Base-by-base conservation (phyloP, 2,329 filamentous ascomycete genomes). In the Aspergillus tanneri region DNA sequence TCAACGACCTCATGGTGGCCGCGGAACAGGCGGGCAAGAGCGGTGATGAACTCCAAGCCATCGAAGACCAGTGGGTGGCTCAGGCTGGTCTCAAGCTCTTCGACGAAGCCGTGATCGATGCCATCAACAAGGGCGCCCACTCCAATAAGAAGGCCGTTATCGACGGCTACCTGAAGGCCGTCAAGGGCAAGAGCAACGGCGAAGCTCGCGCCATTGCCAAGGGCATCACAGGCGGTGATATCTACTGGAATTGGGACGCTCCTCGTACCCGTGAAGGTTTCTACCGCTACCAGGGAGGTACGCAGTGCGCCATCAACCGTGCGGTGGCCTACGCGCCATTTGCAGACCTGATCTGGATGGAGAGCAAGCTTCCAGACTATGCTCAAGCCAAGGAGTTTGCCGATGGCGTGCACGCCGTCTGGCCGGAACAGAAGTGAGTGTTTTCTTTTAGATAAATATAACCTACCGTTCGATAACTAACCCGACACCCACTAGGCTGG, bases 291-390 rank as follows among this genome's bases (percentile, higher is more conserved):
- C 81, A 89, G 72, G 93, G 93, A 52, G 93, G 93, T 50, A 95
- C 88, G 64, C 85, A 90, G 71, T 95, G 88, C 70, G 90, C 91
- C 51, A 77, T 97, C 68, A 95, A 93, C 79, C 84, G 92, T 39
- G 92, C 91, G 25, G 76, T 95, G 49, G 90, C 92, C 5, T 97
- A 95, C 67, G 92, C 89, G 0, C 92, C 93, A 2, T 96, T 95
- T 75, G 87, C 87, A 54, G 92, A 97, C 66, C 84, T 95, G 69
- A 95, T 99, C 72, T 99, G 93, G 93, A 99, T 99, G 93, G 93
- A 99, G 82, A 92, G 87, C 76, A 96, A 96, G 77, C 79, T 96
- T 58, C 93, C 93, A 37, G 92, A 97, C 70, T 97, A 79, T 70
- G 79, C 80, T 41, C 93, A 97, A 76, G 93, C 93, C 19, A 83